A percentile compares a stretch with the other conserved stretches of the same genome.
Evolutionary conservation across 2,329 filamentous ascomycete species (phyloP).

Genomic region (Didymella exigua): DNA sequence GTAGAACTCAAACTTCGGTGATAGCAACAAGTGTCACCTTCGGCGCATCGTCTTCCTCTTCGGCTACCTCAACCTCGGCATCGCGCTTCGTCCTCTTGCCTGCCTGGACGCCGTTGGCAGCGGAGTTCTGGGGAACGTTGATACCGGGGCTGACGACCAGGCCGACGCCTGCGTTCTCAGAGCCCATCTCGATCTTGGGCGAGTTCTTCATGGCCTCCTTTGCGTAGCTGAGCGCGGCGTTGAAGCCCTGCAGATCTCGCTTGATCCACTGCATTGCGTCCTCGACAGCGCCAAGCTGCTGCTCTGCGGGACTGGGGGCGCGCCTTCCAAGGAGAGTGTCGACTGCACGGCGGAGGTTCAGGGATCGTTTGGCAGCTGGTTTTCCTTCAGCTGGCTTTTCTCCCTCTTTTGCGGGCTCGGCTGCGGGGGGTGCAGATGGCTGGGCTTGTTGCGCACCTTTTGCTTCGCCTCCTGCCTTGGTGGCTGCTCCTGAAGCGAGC

Average conservation of each 20-base stretch:
- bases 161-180: slow-evolving; percentile 52
- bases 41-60: slow-evolving; percentile 38
- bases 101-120: slow-evolving; percentile 40
- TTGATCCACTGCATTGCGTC: slow-evolving; percentile 50
- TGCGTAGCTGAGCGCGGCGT: slow-evolving; percentile 55
- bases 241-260: slow-evolving; percentile 57
- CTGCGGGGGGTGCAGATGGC: slow-evolving; percentile 18
- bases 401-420: slow-evolving; percentile 21
- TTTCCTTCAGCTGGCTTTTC: slow-evolving; percentile 33
- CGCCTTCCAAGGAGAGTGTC: slow-evolving; percentile 37
- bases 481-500: slow-evolving; percentile 50
- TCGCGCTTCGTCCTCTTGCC: slow-evolving; percentile 30
- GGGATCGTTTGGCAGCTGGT: slow-evolving; percentile 34
- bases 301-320: slow-evolving; percentile 24
- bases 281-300: slow-evolving; percentile 40
- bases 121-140: slow-evolving; percentile 47
- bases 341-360: slow-evolving; percentile 37
- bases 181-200: slow-evolving; percentile 58
- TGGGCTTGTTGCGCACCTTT: slow-evolving; percentile 27
- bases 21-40: slow-evolving; percentile 51
- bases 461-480: slow-evolving; percentile 22
- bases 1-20: slow-evolving; percentile 41
- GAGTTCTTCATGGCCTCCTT: slow-evolving; percentile 54
- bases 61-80: slow-evolving; percentile 35
- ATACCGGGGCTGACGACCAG: slow-evolving; percentile 47